Conservation (phyloP, 176 grass and related monocot genomes). For the Rhynchospora pubera region DNA sequence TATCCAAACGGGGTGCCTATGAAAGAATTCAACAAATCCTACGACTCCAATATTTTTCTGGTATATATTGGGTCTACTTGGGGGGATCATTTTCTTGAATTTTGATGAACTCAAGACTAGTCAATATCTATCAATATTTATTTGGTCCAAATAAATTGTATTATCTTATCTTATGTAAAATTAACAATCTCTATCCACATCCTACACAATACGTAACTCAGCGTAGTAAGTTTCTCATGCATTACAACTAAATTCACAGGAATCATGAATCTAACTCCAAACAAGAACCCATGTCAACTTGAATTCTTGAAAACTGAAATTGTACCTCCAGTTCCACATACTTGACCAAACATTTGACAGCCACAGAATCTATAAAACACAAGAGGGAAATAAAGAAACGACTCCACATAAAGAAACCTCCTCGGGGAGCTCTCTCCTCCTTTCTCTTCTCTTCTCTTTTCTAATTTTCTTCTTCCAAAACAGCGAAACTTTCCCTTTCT, state of each 20-base stretch:
- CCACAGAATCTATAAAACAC: background rate
- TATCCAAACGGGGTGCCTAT: no score
- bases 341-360: background rate
- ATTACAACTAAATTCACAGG: no score
- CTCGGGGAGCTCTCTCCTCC: background rate
- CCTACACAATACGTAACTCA: no score
- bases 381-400: background rate
- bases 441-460: no score
- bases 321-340: background rate
- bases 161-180: background rate
- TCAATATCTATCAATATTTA: background rate
- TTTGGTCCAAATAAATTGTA: background rate
- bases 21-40: background rate
- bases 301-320: no score
- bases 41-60: background rate
- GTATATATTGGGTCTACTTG: background rate
- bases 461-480: background rate
- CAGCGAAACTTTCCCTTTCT: conserved; percentile 4
- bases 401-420: background rate
- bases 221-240: no score
- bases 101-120: background rate
- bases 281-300: background rate
- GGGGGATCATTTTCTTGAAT: background rate
- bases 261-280: background rate
- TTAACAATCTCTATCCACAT: no score